Conservation (phyloP, 2,329 filamentous ascomycete species). For the Colletotrichum musicola region DNA sequence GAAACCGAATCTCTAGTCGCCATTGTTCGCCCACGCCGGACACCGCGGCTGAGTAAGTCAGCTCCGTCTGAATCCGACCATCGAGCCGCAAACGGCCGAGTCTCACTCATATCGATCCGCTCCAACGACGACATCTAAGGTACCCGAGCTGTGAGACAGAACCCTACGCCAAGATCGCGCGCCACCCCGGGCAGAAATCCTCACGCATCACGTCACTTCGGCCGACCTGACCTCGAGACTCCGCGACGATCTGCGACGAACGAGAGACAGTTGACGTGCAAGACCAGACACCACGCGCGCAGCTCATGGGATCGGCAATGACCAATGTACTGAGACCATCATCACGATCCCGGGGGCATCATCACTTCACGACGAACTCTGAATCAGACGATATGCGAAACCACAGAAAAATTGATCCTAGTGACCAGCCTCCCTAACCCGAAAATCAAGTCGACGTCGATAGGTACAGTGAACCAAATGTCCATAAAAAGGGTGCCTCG, state of each 20-base stretch:
- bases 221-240: not conserved
- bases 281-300: not conserved
- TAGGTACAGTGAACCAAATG: slow-evolving; percentile 37
- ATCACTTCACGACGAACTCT: not conserved
- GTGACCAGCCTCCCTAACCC: slow-evolving; percentile 36
- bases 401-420: slow-evolving; percentile 15
- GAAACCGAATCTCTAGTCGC: no score
- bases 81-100: not conserved
- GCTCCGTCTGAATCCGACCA: not conserved
- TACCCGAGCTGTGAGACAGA: not conserved
- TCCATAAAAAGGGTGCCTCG: slow-evolving; percentile 18
- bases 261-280: not conserved
- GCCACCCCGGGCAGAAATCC: not conserved
- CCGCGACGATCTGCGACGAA: not conserved
- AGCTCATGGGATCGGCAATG: not conserved
- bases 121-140: not conserved
- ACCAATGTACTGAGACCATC: not conserved
- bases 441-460: slow-evolving; percentile 27
- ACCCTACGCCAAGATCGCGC: not conserved
- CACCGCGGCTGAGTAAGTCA: not conserved
- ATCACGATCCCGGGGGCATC: not conserved
- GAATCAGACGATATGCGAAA: not conserved
- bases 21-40: not conserved
- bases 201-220: not conserved
- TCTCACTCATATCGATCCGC: not conserved